A percentile compares a stretch with the other conserved stretches of the same genome.
These are phyloP conservation scores for Claviceps monticola DNA, from an alignment of 2,329 filamentous ascomycete species.

Conservation along the genomic window DNA sequence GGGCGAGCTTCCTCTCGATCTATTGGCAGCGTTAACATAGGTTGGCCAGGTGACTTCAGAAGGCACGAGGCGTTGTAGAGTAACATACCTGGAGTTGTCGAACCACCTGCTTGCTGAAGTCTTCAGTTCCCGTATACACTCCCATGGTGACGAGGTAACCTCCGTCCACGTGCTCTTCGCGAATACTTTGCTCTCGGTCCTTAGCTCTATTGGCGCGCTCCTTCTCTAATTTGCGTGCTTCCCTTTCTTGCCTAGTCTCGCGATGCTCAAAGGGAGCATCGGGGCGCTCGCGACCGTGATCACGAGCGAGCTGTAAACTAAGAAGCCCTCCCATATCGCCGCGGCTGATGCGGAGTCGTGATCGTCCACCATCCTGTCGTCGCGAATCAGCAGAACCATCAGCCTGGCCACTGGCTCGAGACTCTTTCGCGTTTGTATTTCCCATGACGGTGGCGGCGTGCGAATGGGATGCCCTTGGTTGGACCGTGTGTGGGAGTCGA, in stretches of 20 bases:
- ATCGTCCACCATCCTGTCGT: slow-evolving; percentile 10
- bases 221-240: slow-evolving; percentile 71
- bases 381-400: slow-evolving; percentile 7
- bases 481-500: too few species aligned
- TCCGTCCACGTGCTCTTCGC: slow-evolving; percentile 85
- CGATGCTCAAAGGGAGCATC: slow-evolving; percentile 47
- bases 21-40: slow-evolving; percentile 21
- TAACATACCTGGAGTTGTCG: slow-evolving; percentile 71
- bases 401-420: slow-evolving; percentile 16
- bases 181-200: slow-evolving; percentile 81
- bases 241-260: slow-evolving; percentile 83
- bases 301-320: slow-evolving; percentile 25
- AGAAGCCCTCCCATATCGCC: slow-evolving; percentile 33
- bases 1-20: slow-evolving; percentile 86
- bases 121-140: slow-evolving; percentile 81
- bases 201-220: slow-evolving; percentile 63
- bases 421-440: slow-evolving; percentile 26
- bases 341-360: slow-evolving; percentile 22
- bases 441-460: slow-evolving; percentile 16
- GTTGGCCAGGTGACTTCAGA: background rate
- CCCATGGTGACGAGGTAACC: slow-evolving; percentile 90
- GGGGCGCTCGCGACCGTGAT: slow-evolving; percentile 19
- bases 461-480: background rate
- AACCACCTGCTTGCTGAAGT: slow-evolving; percentile 81
- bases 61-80: too few species aligned